phyloP scores from a whole-genome alignment of 768 basidiomycete species.

The Boletus pseudo-olivaceus region DNA sequence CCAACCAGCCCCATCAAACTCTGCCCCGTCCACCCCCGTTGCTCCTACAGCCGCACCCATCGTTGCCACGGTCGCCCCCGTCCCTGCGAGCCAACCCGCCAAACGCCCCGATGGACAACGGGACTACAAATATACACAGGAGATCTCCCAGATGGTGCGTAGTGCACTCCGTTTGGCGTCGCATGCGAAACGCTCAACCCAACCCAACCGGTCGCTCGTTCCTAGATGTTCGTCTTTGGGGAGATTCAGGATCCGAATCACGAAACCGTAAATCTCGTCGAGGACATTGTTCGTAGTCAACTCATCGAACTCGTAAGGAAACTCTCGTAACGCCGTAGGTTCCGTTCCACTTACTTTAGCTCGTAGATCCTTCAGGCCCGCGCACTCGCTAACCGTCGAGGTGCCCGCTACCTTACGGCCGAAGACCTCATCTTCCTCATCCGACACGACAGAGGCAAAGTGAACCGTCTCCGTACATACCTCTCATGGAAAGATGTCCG shows the following conservation, averaged over 20 bases:
- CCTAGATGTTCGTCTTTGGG: slow-evolving; percentile 94
- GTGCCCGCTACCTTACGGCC: slow-evolving; percentile 80
- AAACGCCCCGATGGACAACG: slow-evolving; percentile 30
- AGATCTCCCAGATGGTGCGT: slow-evolving; percentile 90
- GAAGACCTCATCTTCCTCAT: slow-evolving; percentile 98
- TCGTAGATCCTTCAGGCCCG: slow-evolving; percentile 85
- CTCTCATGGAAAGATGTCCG: slow-evolving; percentile 97
- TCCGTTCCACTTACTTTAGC: neutral
- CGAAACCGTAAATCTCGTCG: slow-evolving; percentile 90
- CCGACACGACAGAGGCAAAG: slow-evolving; percentile 89
- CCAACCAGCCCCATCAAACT: slow-evolving; percentile 8
- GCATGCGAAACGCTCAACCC: neutral
- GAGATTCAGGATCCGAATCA: slow-evolving; percentile 87
- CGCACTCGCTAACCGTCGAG: slow-evolving; percentile 73
- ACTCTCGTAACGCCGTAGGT: neutral
- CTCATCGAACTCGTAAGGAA: slow-evolving; percentile 76
- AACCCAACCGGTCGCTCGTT: neutral
- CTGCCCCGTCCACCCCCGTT: slow-evolving; percentile 23
- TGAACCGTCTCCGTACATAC: slow-evolving; percentile 89
- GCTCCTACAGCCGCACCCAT: slow-evolving; percentile 3
- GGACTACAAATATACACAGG: slow-evolving; percentile 87
- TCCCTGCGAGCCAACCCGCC: neutral
- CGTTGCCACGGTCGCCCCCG: slow-evolving; percentile 4
- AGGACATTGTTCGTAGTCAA: slow-evolving; percentile 89
- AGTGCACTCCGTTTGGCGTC: neutral